phyloP scores from a whole-genome alignment of 192 early-diverging fungal genomes.

The Jimgerdemannia flammicorona region DNA sequence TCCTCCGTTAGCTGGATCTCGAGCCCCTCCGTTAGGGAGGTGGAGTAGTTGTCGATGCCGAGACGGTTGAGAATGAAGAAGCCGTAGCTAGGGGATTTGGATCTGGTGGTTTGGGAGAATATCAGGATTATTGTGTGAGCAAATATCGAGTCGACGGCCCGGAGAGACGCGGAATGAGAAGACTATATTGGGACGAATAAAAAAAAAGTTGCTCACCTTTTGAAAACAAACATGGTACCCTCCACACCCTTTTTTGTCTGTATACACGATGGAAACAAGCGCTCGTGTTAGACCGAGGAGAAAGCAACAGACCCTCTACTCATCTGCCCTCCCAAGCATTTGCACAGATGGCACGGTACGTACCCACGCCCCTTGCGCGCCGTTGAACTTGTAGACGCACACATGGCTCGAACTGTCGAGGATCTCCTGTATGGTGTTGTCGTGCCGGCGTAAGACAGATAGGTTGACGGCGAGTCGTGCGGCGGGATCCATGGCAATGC shows the following conservation, averaged over 20 bases:
- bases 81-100: constrained; percentile 59
- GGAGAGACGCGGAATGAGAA: too few relatives aligned
- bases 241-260: constrained; percentile 88
- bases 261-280: background rate
- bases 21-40: constrained; percentile 64
- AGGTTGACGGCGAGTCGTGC: constrained; percentile 75
- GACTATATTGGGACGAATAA: background rate
- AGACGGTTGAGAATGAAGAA: constrained; percentile 89
- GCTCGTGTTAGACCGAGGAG: too few relatives aligned
- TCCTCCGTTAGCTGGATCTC: constrained; percentile 77
- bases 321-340: background rate
- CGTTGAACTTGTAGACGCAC: constrained; percentile 87
- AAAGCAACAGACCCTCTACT: too few relatives aligned
- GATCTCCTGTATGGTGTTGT: constrained; percentile 71
- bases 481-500: constrained; percentile 52
- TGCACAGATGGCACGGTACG: constrained; percentile 11
- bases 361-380: constrained; percentile 73
- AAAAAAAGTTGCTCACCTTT: constrained; percentile 43
- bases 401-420: constrained; percentile 83
- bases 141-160: too few relatives aligned
- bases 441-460: constrained; percentile 78
- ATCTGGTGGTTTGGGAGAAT: constrained; percentile 17
- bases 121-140: too few relatives aligned
- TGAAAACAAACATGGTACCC: constrained; percentile 87
- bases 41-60: constrained; percentile 74